phyloP scores from a whole-genome alignment of 2,329 filamentous ascomycete genomes.

The Leptographium flavum region DNA sequence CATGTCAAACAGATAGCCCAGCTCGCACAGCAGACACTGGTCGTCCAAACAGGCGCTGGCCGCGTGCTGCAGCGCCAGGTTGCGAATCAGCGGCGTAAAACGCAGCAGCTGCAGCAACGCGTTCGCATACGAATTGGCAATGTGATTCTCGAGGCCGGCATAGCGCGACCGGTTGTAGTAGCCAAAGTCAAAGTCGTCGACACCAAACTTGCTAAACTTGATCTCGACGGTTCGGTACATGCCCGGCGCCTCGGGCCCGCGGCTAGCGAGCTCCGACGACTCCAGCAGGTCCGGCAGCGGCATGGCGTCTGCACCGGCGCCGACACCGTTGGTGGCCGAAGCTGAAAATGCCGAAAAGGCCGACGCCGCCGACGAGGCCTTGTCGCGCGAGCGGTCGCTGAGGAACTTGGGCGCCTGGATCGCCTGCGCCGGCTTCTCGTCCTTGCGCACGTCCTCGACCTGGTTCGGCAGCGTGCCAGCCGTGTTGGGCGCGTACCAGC shows the following conservation, averaged over 20 bases:
- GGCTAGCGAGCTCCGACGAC: slow-evolving; percentile 56
- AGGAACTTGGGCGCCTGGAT: slow-evolving; percentile 78
- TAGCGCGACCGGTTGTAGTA: slow-evolving; percentile 91
- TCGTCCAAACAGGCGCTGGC: slow-evolving; percentile 74
- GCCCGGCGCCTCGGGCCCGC: slow-evolving; percentile 67
- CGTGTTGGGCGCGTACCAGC: slow-evolving; percentile 65
- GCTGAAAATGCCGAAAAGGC: slow-evolving; percentile 15
- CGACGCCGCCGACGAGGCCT: not conserved
- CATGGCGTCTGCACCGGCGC: slow-evolving; percentile 27
- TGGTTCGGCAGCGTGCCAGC: slow-evolving; percentile 67
- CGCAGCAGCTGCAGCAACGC: slow-evolving; percentile 80
- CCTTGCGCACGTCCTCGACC: slow-evolving; percentile 57
- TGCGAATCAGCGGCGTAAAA: slow-evolving; percentile 78
- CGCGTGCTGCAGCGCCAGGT: slow-evolving; percentile 77
- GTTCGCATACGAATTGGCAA: slow-evolving; percentile 93
- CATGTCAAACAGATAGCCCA: slow-evolving; percentile 96
- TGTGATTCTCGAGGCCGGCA: slow-evolving; percentile 90
- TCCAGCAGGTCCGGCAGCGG: slow-evolving; percentile 44
- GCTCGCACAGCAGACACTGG: slow-evolving; percentile 77
- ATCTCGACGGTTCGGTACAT: slow-evolving; percentile 94
- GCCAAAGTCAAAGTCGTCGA: slow-evolving; percentile 98
- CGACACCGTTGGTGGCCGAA: slow-evolving; percentile 22
- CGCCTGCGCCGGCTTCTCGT: slow-evolving; percentile 42
- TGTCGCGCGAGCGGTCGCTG: slow-evolving; percentile 75
- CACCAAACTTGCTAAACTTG: slow-evolving; percentile 96